A percentile compares a stretch with the other conserved stretches of the same genome.
These are phyloP conservation scores for Micromonas commoda DNA, from an alignment of 139 green algal genomes.

Conservation along the genomic window DNA sequence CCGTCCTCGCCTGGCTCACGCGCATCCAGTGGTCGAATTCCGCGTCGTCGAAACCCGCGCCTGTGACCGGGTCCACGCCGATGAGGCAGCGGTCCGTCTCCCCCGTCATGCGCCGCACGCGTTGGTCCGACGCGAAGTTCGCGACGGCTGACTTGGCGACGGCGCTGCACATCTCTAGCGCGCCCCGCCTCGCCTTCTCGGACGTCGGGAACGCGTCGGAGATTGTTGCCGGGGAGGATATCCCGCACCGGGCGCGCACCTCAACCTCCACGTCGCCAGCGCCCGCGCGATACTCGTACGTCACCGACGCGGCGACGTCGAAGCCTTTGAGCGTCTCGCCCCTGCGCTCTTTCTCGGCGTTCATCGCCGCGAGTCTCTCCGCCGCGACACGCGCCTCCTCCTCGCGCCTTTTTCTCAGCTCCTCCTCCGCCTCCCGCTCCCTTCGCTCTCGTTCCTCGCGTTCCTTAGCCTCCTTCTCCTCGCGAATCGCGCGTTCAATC, in stretches of 20 bases:
- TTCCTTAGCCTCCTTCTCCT: not conserved
- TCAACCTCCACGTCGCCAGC: not conserved
- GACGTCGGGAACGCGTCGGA: not conserved
- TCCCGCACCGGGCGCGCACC: not conserved
- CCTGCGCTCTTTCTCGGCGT: not conserved
- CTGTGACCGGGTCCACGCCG: not conserved
- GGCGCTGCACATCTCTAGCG: not conserved
- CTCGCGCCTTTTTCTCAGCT: not conserved
- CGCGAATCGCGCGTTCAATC: not conserved
- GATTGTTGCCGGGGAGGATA: not conserved
- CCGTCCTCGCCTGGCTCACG: not conserved
- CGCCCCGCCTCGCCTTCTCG: not conserved
- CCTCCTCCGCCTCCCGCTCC: not conserved
- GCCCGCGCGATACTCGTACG: not conserved
- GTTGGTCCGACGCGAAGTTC: not conserved
- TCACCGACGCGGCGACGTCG: not conserved
- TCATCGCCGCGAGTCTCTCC: too few species aligned
- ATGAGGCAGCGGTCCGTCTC: not conserved
- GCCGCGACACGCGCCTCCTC: not conserved
- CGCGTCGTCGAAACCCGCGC: not conserved
- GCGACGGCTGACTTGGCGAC: not conserved
- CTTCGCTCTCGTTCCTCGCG: not conserved
- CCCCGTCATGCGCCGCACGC: not conserved
- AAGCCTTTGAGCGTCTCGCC: not conserved
- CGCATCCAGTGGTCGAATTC: slow-evolving; percentile 22